Conservation (phyloP, 2,329 filamentous ascomycete species). For the Purpureocillium takamizusanense region DNA sequence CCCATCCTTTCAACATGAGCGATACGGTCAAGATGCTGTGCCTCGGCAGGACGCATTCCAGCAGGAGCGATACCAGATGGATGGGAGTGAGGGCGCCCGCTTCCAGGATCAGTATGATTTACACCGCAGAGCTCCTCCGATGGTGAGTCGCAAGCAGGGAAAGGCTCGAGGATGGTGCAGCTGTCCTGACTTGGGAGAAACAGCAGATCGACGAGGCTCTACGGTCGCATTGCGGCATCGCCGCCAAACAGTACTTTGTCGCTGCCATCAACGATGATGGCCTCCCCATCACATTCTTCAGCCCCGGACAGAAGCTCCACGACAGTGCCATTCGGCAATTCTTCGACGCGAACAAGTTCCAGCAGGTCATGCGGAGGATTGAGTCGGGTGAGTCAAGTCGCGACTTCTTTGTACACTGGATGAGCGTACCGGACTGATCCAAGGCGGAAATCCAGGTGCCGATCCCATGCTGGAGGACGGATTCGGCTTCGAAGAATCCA, state of each 20-base stretch:
- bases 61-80: constrained; percentile 18
- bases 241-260: constrained; percentile 42
- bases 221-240: constrained; percentile 41
- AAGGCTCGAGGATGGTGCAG: background rate
- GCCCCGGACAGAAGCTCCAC: constrained; percentile 28
- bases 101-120: constrained; percentile 24
- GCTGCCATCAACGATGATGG: constrained; percentile 40
- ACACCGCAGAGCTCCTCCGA: constrained; percentile 26
- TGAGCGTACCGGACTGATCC: background rate
- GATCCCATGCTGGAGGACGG: constrained; percentile 24
- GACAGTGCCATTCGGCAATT: constrained; percentile 32
- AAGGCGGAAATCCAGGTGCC: constrained; percentile 21
- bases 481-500: constrained; percentile 15
- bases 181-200: constrained; percentile 3
- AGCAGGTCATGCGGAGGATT: constrained; percentile 26
- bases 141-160: constrained; percentile 19
- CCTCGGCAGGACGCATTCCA: constrained; percentile 20
- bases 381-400: constrained; percentile 25
- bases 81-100: constrained; percentile 21
- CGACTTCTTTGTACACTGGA: background rate
- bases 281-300: constrained; percentile 33
- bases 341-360: constrained; percentile 35
- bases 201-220: constrained; percentile 44
- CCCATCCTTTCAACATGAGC: constrained; percentile 17
- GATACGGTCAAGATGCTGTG: constrained; percentile 16